Conservation (phyloP, 768 basidiomycete species). For the Favolaschia claudopus region DNA sequence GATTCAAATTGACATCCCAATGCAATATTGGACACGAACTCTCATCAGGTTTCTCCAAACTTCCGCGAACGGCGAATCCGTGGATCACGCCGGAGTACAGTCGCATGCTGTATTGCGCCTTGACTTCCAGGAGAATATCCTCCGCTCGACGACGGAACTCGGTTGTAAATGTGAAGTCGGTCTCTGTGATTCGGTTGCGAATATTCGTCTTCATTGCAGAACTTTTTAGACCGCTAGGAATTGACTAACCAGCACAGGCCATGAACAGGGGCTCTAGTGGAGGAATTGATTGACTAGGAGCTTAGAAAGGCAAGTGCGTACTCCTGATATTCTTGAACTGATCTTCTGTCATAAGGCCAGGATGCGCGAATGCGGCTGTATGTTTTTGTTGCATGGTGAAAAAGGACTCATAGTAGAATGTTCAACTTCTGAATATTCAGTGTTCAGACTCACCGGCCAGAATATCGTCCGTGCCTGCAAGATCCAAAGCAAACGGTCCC, state of each 20-base stretch:
- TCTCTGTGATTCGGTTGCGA: conserved; percentile 42
- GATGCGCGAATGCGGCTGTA: conserved; percentile 64
- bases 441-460: conserved; percentile 46
- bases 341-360: conserved; percentile 53
- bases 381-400: background rate
- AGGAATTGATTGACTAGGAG: too few relatives aligned
- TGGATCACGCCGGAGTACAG: conserved; percentile 58
- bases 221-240: too few relatives aligned
- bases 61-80: conserved; percentile 56
- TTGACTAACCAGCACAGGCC: conserved; percentile 56
- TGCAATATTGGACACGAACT: background rate
- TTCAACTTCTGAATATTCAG: too few relatives aligned
- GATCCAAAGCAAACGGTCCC: conserved; percentile 56
- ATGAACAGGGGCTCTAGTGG: conserved; percentile 58
- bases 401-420: too few relatives aligned
- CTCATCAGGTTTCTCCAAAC: conserved; percentile 47
- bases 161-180: conserved; percentile 57
- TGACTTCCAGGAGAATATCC: conserved; percentile 58
- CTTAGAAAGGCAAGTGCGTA: conserved; percentile 32
- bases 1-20: background rate
- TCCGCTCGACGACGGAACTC: conserved; percentile 60
- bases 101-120: conserved; percentile 62
- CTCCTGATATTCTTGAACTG: conserved; percentile 56
- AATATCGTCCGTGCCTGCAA: conserved; percentile 51
- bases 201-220: background rate